Evolutionary conservation across 164 flowering plant genomes (phyloP).

Genomic region (Magnolia changhungtana): DNA sequence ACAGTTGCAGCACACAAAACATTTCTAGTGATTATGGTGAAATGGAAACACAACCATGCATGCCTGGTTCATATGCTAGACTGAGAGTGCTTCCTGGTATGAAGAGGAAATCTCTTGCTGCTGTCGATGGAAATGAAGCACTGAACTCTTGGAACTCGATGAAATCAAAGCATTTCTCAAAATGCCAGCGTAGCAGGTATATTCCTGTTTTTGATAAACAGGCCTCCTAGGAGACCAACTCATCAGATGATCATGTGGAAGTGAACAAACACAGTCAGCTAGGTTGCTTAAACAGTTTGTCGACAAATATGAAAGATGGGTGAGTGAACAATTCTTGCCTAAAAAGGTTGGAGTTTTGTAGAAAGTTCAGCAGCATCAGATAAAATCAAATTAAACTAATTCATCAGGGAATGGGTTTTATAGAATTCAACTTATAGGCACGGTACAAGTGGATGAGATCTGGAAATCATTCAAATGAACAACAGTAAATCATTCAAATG

Average conservation of each 20-base stretch:
- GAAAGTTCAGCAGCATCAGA: too few relatives aligned
- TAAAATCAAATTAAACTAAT: too few relatives aligned
- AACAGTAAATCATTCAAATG: too few relatives aligned
- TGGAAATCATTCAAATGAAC: too few relatives aligned
- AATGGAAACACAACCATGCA: constrained; percentile 30
- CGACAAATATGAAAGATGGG: background rate
- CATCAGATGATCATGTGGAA: constrained; percentile 30
- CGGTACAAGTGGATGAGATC: too few relatives aligned
- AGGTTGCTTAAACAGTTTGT: constrained; percentile 34
- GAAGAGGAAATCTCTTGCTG: constrained; percentile 54
- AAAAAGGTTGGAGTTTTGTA: too few relatives aligned
- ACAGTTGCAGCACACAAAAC: constrained; percentile 17
- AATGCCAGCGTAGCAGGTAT: constrained; percentile 36
- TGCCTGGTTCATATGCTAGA: constrained; percentile 45
- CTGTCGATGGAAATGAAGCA: constrained; percentile 18
- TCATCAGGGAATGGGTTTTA: too few relatives aligned
- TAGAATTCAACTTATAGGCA: too few relatives aligned
- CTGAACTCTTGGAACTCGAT: constrained; percentile 10
- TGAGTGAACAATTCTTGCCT: too few relatives aligned
- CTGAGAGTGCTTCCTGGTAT: constrained; percentile 48
- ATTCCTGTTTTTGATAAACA: constrained; percentile 4
- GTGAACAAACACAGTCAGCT: constrained; percentile 23
- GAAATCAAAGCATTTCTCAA: background rate
- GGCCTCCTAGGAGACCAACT: constrained; percentile 20
- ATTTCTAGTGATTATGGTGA: constrained; percentile 39